Evolutionary conservation across 2,329 filamentous ascomycete species (phyloP).

Genomic region (Trichoderma polysporum): DNA sequence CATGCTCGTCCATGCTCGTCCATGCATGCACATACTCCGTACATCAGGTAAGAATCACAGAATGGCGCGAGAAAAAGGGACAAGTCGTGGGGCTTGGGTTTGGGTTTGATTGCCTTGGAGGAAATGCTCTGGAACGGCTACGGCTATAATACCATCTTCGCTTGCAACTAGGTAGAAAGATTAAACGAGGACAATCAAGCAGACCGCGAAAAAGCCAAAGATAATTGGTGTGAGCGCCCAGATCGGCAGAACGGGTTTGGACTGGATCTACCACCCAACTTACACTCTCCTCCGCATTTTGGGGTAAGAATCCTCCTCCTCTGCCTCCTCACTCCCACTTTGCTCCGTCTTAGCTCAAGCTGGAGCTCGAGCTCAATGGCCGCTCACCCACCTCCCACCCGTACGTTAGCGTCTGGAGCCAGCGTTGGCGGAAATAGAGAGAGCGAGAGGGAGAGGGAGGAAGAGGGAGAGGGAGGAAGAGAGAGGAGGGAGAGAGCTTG

Average conservation of each 20-base stretch:
- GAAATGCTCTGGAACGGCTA: conserved; percentile 9
- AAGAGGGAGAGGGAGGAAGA: neutral
- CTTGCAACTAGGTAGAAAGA: no score
- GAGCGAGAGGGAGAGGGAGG: no score
- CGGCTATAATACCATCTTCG: neutral
- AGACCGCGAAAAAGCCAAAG: neutral
- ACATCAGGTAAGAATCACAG: neutral
- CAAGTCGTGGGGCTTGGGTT: neutral
- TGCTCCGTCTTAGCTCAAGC: conserved; percentile 9
- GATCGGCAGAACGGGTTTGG: conserved; percentile 2
- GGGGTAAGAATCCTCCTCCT: neutral
- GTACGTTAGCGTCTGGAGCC: neutral
- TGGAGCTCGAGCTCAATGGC: conserved; percentile 12
- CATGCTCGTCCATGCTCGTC: neutral
- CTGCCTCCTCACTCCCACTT: conserved; percentile 2
- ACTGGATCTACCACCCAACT: neutral
- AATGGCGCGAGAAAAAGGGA: neutral
- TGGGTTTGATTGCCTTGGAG: neutral
- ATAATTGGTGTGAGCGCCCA: neutral
- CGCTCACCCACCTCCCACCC: conserved; percentile 4
- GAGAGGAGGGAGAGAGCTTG: neutral
- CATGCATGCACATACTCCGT: neutral
- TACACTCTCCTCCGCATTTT: conserved; percentile 4
- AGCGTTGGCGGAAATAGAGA: neutral
- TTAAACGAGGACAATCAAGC: neutral